Percentiles rank a stretch among this genome's conserved stretches.
Evolutionary conservation across 768 basidiomycete genomes (phyloP).

Genomic region (Solioccasus polychromus): DNA sequence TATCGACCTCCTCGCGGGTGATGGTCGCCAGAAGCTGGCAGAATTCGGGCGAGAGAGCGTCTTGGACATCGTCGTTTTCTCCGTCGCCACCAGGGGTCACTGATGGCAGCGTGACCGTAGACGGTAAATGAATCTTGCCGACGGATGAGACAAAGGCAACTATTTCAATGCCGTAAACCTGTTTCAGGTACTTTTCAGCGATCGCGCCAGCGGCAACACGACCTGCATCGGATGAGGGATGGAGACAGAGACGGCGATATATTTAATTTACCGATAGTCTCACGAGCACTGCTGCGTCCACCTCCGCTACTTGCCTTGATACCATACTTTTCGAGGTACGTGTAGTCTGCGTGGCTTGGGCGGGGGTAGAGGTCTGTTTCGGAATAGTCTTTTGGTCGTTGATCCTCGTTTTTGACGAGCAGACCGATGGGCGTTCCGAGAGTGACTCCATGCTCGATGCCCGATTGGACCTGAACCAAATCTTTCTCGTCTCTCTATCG

Average conservation of each 20-base stretch:
- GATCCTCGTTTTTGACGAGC: conserved; percentile 97
- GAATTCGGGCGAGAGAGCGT: conserved; percentile 83
- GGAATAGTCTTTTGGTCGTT: conserved; percentile 96
- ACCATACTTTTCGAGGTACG: conserved; percentile 96
- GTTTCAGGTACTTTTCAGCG: conserved; percentile 90
- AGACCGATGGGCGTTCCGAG: conserved; percentile 97
- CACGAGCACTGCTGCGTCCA: conserved; percentile 90
- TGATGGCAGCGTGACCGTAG: conserved; percentile 41
- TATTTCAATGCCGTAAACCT: conserved; percentile 87
- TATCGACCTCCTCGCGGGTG: conserved; percentile 86
- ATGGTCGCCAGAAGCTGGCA: conserved; percentile 72
- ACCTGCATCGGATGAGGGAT: conserved; percentile 41
- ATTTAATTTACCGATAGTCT: conserved; percentile 77
- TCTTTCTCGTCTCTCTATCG: conserved; percentile 94
- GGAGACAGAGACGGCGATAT: conserved; percentile 1
- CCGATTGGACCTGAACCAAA: conserved; percentile 89
- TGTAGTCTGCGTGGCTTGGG: conserved; percentile 96
- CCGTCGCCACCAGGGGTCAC: conserved; percentile 44
- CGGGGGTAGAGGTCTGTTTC: conserved; percentile 98
- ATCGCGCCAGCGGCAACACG: conserved; percentile 98
- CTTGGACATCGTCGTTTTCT: conserved; percentile 61
- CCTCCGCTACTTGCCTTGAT: conserved; percentile 97
- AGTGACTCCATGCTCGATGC: conserved; percentile 89
- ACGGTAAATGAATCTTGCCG: conserved; percentile 84
- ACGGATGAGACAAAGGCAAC: conserved; percentile 97